Evolutionary conservation across 441 rosid genomes (phyloP), one percentile per base, ranked within the genome.

Genomic region (Erodium moschatum): DNA sequence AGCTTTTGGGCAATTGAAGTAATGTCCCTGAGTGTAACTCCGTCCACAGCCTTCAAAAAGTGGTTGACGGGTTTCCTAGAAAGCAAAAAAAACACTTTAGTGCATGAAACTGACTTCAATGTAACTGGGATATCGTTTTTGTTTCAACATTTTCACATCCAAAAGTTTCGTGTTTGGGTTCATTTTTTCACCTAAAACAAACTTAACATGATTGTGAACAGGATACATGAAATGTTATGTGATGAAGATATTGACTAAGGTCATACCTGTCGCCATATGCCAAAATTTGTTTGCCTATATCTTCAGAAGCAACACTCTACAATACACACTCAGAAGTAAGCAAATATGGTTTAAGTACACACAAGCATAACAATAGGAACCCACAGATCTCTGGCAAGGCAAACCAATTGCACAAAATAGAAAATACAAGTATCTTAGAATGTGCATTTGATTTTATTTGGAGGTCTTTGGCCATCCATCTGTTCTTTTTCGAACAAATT

Each of bases 271-370:
- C 74, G 38, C 77, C 74, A 31, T 58, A 74, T 35, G 74, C 61
- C 70, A 74, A 70, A 52, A 74, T 67, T 65, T 74, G 77, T 69
- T 73, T 70, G 38, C 73, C 77, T 44, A 74, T 74, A 67, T 74
- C 77, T 74, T 74, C 77, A 0, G 74, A 60, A 13, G 70, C 70
- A 29, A 74, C 67, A 73, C 67, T 74, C 77, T 74, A 73, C 50
- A 15, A 67, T 58, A 62, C 15, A 67, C 35, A 42, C 33, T n/a
- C 4, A 65, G 21, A 15, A 54, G 61, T 54, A 54, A 54, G 61
- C 61, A 54, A 54, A 54, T 16, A n/a, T 18, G 16, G 9, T 15
- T 54, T 18, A 16, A 54, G 5, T 48, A n/a, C 18, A 54, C 12
- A 54, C 21, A 50, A 5, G 58, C 58, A 50, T 5, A 15, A 3